Conservation (phyloP, 176 grass and related monocot species). For the Hyparrhenia diplandra region DNA sequence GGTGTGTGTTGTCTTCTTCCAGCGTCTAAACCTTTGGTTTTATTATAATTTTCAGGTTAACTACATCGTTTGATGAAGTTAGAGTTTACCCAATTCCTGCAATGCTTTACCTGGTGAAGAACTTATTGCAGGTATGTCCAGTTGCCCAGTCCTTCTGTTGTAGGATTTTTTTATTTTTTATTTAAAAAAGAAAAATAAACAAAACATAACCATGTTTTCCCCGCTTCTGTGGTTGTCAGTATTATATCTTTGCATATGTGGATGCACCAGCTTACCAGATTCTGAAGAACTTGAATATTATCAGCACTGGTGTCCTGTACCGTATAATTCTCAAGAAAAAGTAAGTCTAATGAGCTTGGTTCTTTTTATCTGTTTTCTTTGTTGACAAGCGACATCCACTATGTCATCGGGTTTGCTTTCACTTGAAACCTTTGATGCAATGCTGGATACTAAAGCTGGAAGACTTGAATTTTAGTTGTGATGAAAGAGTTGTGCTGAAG, state of each 20-base stretch:
- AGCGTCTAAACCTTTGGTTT: background rate
- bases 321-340: slow-evolving; percentile 86
- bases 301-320: slow-evolving; percentile 90
- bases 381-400: background rate
- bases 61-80: slow-evolving; percentile 76
- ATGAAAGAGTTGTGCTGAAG: background rate
- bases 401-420: background rate
- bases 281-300: slow-evolving; percentile 94
- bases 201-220: slow-evolving; percentile 20
- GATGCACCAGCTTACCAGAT: slow-evolving; percentile 97
- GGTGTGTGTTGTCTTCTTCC: background rate
- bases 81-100: slow-evolving; percentile 88
- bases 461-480: background rate
- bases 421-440: background rate
- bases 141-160: background rate
- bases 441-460: background rate
- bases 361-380: background rate
- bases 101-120: slow-evolving; percentile 78
- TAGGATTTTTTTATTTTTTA: background rate
- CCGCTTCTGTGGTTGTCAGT: slow-evolving; percentile 39
- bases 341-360: slow-evolving; percentile 35
- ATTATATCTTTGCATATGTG: slow-evolving; percentile 96
- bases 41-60: slow-evolving; percentile 63
- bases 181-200: background rate
- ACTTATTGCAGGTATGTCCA: slow-evolving; percentile 72